Evolutionary conservation across 1,284 basidiomycete species (phyloP).

Genomic region (Sporisorium iseilematis-ciliati): DNA sequence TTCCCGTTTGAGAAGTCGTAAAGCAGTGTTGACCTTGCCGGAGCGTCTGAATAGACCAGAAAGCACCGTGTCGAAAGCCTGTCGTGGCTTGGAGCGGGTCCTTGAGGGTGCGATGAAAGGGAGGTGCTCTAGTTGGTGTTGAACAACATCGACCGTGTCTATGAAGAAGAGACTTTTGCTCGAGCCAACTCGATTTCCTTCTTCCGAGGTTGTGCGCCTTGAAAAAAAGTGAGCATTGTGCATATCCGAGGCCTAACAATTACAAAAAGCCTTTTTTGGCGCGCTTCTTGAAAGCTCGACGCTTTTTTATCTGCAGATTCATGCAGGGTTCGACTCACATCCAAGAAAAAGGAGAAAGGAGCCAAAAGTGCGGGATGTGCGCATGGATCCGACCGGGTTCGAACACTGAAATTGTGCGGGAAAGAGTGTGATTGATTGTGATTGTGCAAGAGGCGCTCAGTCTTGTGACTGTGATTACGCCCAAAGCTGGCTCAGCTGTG

Average conservation of each 20-base stretch:
- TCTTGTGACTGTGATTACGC: conserved; percentile 7
- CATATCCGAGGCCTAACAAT: too few relatives aligned
- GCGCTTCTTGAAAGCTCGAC: neutral
- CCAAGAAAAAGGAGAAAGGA: too few relatives aligned
- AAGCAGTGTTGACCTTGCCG: neutral
- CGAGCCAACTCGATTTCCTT: conserved; percentile 7
- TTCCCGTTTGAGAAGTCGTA: neutral
- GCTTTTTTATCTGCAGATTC: neutral
- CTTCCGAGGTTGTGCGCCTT: neutral
- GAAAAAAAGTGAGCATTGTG: neutral
- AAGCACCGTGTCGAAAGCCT: neutral
- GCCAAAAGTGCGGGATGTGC: conserved; percentile 8
- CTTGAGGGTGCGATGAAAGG: neutral
- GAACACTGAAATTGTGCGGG: conserved; percentile 4
- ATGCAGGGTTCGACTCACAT: conserved; percentile 28
- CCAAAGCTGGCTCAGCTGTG: conserved; percentile 3
- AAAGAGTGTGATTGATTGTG: too few relatives aligned
- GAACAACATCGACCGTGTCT: neutral
- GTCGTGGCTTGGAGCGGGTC: neutral
- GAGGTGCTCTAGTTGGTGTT: neutral
- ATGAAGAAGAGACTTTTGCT: neutral
- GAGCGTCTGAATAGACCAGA: neutral
- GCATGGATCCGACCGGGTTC: neutral
- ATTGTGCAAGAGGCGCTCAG: neutral
- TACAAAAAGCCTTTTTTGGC: neutral